phyloP scores from a whole-genome alignment of 768 basidiomycete species.

The Leccinum disarticulatum region DNA sequence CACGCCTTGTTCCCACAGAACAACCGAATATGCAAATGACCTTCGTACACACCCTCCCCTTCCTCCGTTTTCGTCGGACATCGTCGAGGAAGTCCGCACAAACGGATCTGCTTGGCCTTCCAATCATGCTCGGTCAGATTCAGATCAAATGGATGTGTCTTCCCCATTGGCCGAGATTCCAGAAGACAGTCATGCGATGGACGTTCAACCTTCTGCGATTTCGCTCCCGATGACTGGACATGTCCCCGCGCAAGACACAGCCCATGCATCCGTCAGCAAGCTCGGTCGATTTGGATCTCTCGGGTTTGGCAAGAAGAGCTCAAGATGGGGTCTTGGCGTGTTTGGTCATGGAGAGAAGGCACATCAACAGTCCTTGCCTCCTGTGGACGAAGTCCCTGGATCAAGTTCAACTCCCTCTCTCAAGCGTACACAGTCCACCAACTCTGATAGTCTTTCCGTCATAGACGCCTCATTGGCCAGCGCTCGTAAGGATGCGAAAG shows the following conservation, averaged over 20 bases:
- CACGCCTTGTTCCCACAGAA: conserved; percentile 33
- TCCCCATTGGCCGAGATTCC: conserved; percentile 46
- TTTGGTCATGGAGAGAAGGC: conserved; percentile 73
- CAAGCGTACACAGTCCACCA: conserved; percentile 77
- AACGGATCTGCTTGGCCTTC: conserved; percentile 28
- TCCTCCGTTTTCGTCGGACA: conserved; percentile 30
- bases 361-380: conserved; percentile 59
- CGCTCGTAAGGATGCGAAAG: conserved; percentile 61
- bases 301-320: conserved; percentile 67
- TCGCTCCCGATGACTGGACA: conserved; percentile 39
- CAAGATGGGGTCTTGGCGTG: conserved; percentile 65
- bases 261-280: conserved; percentile 48
- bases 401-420: conserved; percentile 59
- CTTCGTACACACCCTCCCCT: conserved; percentile 33
- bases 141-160: conserved; percentile 58
- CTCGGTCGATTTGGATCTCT: conserved; percentile 58
- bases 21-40: conserved; percentile 37
- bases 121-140: conserved; percentile 31
- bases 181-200: conserved; percentile 44
- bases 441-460: conserved; percentile 68
- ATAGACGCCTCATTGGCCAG: conserved; percentile 44
- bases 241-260: conserved; percentile 37
- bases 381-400: conserved; percentile 69
- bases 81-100: conserved; percentile 29
- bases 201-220: conserved; percentile 50